phyloP scores from a whole-genome alignment of 805 yeast genomes.

The Starmerella stigmatis region DNA sequence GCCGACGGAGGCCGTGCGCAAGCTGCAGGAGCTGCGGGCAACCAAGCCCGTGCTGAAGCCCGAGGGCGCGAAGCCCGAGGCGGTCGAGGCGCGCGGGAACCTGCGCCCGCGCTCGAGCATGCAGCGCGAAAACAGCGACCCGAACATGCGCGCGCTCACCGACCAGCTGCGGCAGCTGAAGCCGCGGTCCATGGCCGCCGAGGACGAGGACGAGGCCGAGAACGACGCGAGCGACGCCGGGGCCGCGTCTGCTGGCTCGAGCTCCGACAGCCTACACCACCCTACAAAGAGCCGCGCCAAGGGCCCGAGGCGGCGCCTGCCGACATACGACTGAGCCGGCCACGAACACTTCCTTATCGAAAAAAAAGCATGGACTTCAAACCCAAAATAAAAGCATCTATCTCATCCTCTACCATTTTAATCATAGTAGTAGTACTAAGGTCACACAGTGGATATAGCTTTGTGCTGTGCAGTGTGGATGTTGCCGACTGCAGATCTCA shows the following conservation, averaged over 20 bases:
- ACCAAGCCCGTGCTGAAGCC: conserved; percentile 19
- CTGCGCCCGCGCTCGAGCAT: conserved; percentile 13
- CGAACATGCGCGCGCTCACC: conserved; percentile 17
- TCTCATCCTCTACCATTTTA: too few species aligned
- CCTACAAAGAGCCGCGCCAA: conserved; percentile 19
- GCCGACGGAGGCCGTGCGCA: conserved; percentile 17
- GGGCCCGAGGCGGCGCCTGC: conserved; percentile 22
- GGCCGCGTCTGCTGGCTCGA: conserved; percentile 7
- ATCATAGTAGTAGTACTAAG: too few species aligned
- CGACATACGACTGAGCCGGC: conserved; percentile 7
- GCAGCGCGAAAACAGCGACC: conserved; percentile 13
- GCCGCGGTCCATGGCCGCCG: conserved; percentile 15
- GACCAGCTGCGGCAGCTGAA: conserved; percentile 16
- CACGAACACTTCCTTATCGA: too few species aligned
- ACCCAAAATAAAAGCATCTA: too few species aligned
- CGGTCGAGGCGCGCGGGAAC: conserved; percentile 12
- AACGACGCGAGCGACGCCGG: conserved; percentile 8
- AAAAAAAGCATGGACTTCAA: too few species aligned
- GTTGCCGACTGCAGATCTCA: too few species aligned
- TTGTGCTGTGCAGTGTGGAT: too few species aligned
- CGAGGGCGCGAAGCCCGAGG: conserved; percentile 17
- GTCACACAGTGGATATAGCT: too few species aligned
- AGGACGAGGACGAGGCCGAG: conserved; percentile 9
- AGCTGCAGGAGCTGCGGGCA: conserved; percentile 20
- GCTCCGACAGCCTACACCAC: conserved; percentile 18